Percentiles rank a stretch among this genome's conserved stretches.
These are phyloP conservation scores for Acmispon strigosus DNA, from an alignment of 306 rosid species.

Conservation along the genomic window DNA sequence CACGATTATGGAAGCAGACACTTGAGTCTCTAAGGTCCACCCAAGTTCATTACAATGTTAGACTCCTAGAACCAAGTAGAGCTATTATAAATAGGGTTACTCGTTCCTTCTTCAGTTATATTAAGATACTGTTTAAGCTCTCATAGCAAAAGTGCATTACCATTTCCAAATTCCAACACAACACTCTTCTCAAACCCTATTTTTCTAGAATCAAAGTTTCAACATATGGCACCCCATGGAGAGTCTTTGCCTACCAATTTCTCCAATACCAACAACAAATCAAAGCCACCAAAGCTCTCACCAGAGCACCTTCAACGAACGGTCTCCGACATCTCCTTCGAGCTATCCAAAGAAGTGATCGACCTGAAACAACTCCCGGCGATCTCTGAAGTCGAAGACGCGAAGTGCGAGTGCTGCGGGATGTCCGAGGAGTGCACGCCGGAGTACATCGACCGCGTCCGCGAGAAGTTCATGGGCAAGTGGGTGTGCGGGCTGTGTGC, in stretches of 20 bases:
- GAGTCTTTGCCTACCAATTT: slow-evolving; percentile 35
- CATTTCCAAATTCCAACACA: background rate
- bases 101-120: slow-evolving; percentile 4
- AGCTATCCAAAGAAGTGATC: slow-evolving; percentile 42
- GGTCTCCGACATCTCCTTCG: slow-evolving; percentile 68
- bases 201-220: background rate
- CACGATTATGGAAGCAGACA: slow-evolving; percentile 53
- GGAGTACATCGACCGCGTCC: slow-evolving; percentile 63
- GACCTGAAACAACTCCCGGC: slow-evolving; percentile 44
- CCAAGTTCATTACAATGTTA: background rate
- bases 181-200: background rate
- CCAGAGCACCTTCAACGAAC: slow-evolving; percentile 60
- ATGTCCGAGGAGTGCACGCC: slow-evolving; percentile 92
- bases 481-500: slow-evolving; percentile 81
- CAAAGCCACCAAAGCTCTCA: slow-evolving; percentile 52
- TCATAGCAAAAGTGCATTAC: background rate
- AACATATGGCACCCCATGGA: slow-evolving; percentile 75
- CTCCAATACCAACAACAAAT: slow-evolving; percentile 25
- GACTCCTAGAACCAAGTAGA: background rate
- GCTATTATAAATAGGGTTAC: slow-evolving; percentile 45
- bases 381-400: slow-evolving; percentile 70
- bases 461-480: slow-evolving; percentile 63
- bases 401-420: slow-evolving; percentile 92
- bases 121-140: background rate
- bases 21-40: slow-evolving; percentile 43